Evolutionary conservation across 202 grass and related monocot genomes (phyloP).

Genomic region (Zizania palustris): DNA sequence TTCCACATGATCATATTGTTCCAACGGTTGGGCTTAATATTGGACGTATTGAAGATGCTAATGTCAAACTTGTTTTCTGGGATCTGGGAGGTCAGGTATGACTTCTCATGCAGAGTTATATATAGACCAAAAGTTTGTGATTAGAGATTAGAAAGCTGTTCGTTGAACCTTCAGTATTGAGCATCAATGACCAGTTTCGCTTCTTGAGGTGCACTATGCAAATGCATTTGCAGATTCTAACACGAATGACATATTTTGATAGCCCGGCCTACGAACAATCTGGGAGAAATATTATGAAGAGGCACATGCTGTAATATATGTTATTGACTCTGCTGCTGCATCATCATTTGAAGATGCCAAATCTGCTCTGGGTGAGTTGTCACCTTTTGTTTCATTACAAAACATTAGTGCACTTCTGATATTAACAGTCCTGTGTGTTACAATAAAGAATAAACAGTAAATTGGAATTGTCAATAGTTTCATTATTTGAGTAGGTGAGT

Average conservation of each 20-base stretch:
- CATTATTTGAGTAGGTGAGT: slow-evolving; percentile 4
- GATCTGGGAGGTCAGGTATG: slow-evolving; percentile 98
- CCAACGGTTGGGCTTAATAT: slow-evolving; percentile 99
- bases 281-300: slow-evolving; percentile 99
- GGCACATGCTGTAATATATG: slow-evolving; percentile 93
- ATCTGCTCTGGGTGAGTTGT: slow-evolving; percentile 79
- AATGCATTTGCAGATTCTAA: slow-evolving; percentile 16
- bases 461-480: background rate
- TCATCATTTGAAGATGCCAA: slow-evolving; percentile 87
- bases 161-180: background rate
- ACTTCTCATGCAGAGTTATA: slow-evolving; percentile 22
- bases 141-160: background rate
- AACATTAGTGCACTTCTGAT: background rate
- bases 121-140: background rate
- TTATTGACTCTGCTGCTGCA: slow-evolving; percentile 81
- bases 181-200: background rate
- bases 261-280: slow-evolving; percentile 93
- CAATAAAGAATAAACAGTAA: background rate
- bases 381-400: slow-evolving; percentile 33
- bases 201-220: background rate
- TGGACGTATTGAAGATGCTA: slow-evolving; percentile 86
- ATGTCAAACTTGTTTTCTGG: slow-evolving; percentile 98
- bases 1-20: slow-evolving; percentile 83
- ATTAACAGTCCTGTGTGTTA: slow-evolving; percentile 11
- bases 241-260: slow-evolving; percentile 31